Evolutionary conservation across 1,139 yeast species (phyloP), one percentile per base, ranked within the genome.

Genomic region (Candida dubliniensis): DNA sequence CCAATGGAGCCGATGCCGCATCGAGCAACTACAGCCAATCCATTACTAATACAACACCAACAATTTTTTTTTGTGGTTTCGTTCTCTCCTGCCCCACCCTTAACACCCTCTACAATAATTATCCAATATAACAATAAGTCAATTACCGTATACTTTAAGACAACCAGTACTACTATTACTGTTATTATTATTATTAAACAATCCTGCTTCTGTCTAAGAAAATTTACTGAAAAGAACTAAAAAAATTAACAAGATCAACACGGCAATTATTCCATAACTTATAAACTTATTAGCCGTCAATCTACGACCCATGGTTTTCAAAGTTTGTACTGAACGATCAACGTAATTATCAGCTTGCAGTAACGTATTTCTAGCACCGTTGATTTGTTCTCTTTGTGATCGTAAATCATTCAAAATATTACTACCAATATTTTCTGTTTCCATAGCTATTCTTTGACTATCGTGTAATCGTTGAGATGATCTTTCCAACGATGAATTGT

Each of bases 261-360:
- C 91, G 2, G 87, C 96, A 47, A 95, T 93, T 47, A 95, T 93
- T n/a, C 96, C 96, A 57, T 90, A 89, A 47, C 96, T 90, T 50
- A 95, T 88, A 55, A 91, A 77, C 64, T 90, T 86, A 66, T 95
- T 95, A 4, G 98, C 95, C n/a, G 95, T 91, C 74, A 93, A 77
- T 58, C 99, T 72, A 64, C 98, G 77, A 27, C 96, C 86, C 99
- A 95, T 95, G 18, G 89, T 78, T 57, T 89, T 84, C 58, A 95
- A 71, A 0, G 99, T 95, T 47, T 87, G 80, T 47, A 95, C 79
- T 44, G 95, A 84, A 60, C 86, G 84, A 64, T 93, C 99, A 43
- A 95, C 96, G 58, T 91, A 90, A 1, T 87, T 82, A 60, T 95
- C 98, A 0, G 99, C 98, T 50, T 90, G 95, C 66, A 80, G 77